phyloP scores from a whole-genome alignment of 2,329 filamentous ascomycete genomes.

The Aureobasidium sp. region DNA sequence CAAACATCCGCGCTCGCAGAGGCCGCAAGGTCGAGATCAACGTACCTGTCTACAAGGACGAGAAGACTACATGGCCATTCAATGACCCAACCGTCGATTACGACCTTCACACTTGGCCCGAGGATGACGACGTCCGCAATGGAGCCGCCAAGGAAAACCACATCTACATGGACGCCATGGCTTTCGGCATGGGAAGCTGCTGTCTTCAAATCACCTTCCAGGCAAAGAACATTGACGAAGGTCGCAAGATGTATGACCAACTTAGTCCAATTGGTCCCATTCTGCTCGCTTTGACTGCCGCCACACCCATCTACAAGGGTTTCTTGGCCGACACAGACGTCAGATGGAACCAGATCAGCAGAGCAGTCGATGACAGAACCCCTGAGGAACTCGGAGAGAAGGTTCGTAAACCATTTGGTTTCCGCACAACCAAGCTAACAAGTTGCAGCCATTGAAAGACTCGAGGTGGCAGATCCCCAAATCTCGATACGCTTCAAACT shows the following conservation, averaged over 20 bases:
- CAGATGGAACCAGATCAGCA: constrained; percentile 94
- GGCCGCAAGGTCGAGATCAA: constrained; percentile 95
- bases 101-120: constrained; percentile 84
- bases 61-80: constrained; percentile 78
- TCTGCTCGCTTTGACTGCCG: constrained; percentile 83
- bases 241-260: constrained; percentile 89
- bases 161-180: constrained; percentile 99
- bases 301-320: constrained; percentile 94
- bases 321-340: constrained; percentile 95
- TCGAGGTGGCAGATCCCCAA: constrained; percentile 92
- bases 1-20: constrained; percentile 82
- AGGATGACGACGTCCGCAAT: constrained; percentile 91
- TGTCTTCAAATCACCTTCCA: constrained; percentile 98
- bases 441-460: constrained; percentile 65
- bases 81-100: constrained; percentile 91
- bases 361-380: constrained; percentile 85
- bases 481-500: constrained; percentile 96
- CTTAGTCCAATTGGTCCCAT: constrained; percentile 89
- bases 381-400: constrained; percentile 84
- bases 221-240: constrained; percentile 94
- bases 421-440: constrained; percentile 15
- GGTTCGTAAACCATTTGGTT: constrained; percentile 36
- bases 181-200: constrained; percentile 98
- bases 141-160: constrained; percentile 80
- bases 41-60: constrained; percentile 83